Percentiles rank a stretch among this genome's conserved stretches.
Evolutionary conservation across 202 grass and related monocot genomes (phyloP).

Genomic region (Setaria viridis): DNA sequence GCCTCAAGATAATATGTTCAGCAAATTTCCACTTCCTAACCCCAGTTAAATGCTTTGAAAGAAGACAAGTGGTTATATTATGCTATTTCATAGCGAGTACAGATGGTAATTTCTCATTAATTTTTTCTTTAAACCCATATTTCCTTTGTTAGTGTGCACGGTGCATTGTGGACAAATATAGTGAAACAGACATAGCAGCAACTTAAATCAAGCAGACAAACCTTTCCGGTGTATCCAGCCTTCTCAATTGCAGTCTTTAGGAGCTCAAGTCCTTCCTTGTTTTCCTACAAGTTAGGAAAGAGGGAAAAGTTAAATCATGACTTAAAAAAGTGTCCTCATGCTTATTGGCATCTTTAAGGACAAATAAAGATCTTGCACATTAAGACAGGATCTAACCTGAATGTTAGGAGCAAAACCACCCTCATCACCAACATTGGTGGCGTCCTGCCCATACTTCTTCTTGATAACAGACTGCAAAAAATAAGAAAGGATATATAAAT

Average conservation of each 20-base stretch:
- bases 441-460: slow-evolving; percentile 97
- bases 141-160: neutral
- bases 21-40: neutral
- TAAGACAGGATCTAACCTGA: slow-evolving; percentile 54
- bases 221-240: slow-evolving; percentile 95
- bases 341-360: too few species aligned
- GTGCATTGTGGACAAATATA: neutral
- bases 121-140: neutral
- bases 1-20: neutral
- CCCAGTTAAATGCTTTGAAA: neutral
- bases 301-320: neutral
- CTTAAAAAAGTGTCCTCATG: neutral
- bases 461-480: slow-evolving; percentile 75
- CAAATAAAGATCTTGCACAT: neutral
- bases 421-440: slow-evolving; percentile 96
- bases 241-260: slow-evolving; percentile 90
- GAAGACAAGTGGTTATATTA: neutral
- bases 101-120: neutral
- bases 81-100: neutral
- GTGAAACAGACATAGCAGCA: neutral
- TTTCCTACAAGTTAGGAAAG: slow-evolving; percentile 57
- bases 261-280: slow-evolving; percentile 96
- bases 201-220: slow-evolving; percentile 28
- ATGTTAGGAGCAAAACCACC: slow-evolving; percentile 98
- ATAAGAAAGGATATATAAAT: neutral